Percentiles rank a stretch among this genome's conserved stretches.
Conservation (phyloP, 2,329 filamentous ascomycete genomes). For the Fusarium tjaetaba region DNA sequence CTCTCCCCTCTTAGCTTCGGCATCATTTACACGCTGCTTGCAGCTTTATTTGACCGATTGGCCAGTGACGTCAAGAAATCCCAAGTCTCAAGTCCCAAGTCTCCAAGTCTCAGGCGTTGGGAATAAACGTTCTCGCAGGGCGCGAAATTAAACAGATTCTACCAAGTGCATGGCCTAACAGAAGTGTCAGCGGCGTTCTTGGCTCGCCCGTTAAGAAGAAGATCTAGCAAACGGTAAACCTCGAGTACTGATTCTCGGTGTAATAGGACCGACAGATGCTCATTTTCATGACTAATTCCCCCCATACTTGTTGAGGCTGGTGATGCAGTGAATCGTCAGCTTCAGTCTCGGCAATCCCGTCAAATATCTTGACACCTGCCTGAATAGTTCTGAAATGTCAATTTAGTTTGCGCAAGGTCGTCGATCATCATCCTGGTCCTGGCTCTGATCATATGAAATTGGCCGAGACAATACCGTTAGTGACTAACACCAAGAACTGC, state of each 20-base stretch:
- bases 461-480: neutral
- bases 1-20: constrained; percentile 21
- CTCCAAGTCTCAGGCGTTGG: neutral
- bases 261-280: neutral
- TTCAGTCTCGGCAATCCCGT: neutral
- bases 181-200: constrained; percentile 38
- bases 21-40: constrained; percentile 9
- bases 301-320: neutral
- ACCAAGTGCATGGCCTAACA: neutral
- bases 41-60: constrained; percentile 34
- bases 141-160: constrained; percentile 14
- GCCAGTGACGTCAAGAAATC: constrained; percentile 36
- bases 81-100: neutral
- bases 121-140: neutral
- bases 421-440: constrained; percentile 14
- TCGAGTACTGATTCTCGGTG: neutral
- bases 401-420: constrained; percentile 1
- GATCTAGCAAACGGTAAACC: neutral
- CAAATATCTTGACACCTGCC: constrained; percentile 17
- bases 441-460: constrained; percentile 13
- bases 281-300: neutral
- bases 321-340: neutral
- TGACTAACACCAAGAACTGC: neutral
- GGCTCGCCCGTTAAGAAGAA: neutral
- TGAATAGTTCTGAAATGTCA: neutral